These are phyloP conservation scores for Rhododendron henanense DNA, from an alignment of 148 eudicot species.

Conservation along the genomic window DNA sequence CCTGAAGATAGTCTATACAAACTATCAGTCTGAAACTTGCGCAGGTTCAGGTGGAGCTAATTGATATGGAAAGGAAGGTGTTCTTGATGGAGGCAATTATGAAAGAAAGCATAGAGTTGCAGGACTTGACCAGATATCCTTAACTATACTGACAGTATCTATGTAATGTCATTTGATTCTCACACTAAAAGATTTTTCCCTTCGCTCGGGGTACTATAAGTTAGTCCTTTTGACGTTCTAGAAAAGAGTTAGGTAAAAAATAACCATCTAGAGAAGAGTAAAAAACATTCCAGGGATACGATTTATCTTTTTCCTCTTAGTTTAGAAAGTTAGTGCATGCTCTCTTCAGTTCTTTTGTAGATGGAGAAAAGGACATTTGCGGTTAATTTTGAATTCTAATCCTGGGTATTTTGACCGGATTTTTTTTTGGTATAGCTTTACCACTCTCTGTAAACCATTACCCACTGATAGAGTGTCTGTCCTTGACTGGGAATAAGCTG, in stretches of 20 bases:
- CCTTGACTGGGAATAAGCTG: conserved; percentile 65
- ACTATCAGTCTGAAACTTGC: not conserved
- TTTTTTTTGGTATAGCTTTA: not conserved
- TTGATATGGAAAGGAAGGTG: conserved; percentile 44
- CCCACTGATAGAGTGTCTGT: not conserved
- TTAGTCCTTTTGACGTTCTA: too few species aligned
- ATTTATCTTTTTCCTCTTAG: not conserved
- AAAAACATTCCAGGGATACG: not conserved
- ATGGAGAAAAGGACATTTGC: too few species aligned
- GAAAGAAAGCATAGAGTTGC: conserved; percentile 53
- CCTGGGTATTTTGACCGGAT: not conserved
- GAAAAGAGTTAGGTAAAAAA: not conserved
- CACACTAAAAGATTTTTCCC: not conserved
- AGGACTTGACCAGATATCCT: conserved; percentile 78
- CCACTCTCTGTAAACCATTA: not conserved
- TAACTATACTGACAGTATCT: not conserved
- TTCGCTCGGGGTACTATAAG: too few species aligned
- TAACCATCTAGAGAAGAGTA: not conserved
- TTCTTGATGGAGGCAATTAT: conserved; percentile 49
- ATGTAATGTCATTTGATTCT: not conserved
- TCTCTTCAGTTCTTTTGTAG: too few species aligned
- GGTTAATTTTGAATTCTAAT: not conserved
- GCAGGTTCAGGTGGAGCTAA: conserved; percentile 58
- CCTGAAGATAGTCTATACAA: not conserved
- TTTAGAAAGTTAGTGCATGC: not conserved